phyloP scores from a whole-genome alignment of 129 eudicot species.

The Solidago caesia region DNA sequence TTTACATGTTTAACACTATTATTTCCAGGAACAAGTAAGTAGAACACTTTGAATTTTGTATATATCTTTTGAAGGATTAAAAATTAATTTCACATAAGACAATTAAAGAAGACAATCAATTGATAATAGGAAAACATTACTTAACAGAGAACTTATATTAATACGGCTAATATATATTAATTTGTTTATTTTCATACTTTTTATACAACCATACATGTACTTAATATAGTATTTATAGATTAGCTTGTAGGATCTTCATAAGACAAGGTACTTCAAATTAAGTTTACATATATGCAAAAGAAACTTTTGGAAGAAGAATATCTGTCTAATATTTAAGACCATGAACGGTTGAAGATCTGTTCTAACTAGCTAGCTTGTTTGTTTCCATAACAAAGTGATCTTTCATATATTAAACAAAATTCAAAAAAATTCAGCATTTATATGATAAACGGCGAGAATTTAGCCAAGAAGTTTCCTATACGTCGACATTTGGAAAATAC shows the following conservation, averaged over 20 bases:
- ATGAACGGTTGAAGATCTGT: too few relatives aligned
- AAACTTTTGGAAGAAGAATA: background rate
- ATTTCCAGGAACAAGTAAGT: too few relatives aligned
- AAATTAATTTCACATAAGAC: too few relatives aligned
- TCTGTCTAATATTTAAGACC: too few relatives aligned
- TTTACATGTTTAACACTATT: too few relatives aligned
- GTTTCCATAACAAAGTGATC: too few relatives aligned
- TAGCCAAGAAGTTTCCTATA: conserved; percentile 4
- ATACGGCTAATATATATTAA: background rate
- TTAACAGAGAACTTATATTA: background rate
- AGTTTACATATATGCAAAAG: background rate
- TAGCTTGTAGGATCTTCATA: conserved; percentile 7
- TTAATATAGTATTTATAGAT: background rate
- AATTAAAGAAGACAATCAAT: too few relatives aligned
- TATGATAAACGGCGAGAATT: background rate
- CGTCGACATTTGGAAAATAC: background rate
- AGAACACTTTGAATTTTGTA: too few relatives aligned
- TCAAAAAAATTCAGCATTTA: too few relatives aligned
- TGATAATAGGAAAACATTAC: background rate
- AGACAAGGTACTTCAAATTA: background rate
- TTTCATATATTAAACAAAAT: too few relatives aligned
- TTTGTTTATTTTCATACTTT: background rate
- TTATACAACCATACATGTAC: conserved; percentile 1
- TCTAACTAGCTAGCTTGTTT: too few relatives aligned
- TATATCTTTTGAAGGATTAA: too few relatives aligned